Evolutionary conservation across 305 asterid species (phyloP).

Genomic region (Solanum aculeatissimum): DNA sequence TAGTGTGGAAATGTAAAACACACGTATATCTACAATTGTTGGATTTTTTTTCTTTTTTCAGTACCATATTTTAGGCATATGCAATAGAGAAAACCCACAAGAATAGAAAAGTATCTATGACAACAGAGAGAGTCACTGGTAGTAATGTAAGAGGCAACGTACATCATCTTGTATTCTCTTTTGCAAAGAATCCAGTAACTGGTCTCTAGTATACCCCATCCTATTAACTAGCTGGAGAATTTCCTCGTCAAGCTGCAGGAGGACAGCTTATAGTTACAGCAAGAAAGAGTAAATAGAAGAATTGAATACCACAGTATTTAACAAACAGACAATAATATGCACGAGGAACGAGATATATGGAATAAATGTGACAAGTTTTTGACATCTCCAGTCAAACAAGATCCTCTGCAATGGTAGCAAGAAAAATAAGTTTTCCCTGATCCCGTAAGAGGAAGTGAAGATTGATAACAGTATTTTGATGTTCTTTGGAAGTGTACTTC

Average conservation of each 20-base stretch:
- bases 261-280: background rate
- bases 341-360: background rate
- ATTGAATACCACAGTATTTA: background rate
- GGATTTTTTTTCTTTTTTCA: background rate
- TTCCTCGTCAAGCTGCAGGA: constrained; percentile 77
- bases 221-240: constrained; percentile 58
- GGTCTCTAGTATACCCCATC: constrained; percentile 64
- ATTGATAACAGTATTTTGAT: background rate
- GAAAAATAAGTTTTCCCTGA: background rate
- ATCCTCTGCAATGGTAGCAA: background rate
- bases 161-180: constrained; percentile 83
- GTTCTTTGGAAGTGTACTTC: background rate
- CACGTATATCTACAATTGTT: background rate
- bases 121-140: background rate
- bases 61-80: background rate
- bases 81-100: background rate
- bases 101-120: background rate
- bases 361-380: background rate
- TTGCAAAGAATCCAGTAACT: constrained; percentile 63
- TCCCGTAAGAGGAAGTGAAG: background rate
- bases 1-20: background rate
- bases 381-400: background rate
- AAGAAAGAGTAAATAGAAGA: background rate
- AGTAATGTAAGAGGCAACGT: constrained; percentile 6
- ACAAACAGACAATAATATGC: background rate